Base-by-base conservation (phyloP, 257 asterid genomes). In the Jasminum sambac region DNA sequence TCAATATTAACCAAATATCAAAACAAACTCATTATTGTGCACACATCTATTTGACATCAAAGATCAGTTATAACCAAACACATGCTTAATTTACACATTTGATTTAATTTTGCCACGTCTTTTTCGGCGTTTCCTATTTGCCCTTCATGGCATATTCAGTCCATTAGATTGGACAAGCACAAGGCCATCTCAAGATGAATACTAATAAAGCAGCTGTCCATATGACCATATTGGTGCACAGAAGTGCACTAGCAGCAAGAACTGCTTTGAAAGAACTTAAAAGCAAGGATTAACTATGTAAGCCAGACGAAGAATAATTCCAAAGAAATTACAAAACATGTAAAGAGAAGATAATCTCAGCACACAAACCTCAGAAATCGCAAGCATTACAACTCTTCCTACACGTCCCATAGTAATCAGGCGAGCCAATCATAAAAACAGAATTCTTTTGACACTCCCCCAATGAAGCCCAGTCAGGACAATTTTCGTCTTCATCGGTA, bases 321-420 rank as follows among this genome's bases (percentile, higher is more conserved):
- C 13, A 14, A 34, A 67, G 43, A 68, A 68, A 26, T 34, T 24
- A 42, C 61, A 8, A 11, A 23, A 13, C 61, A 26, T 8, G 21
- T 6, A 21, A 61, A 72, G 46, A 50, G 25, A 58, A 17, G 19
- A 68, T 21, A 38, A 42, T 11, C 19, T 23, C 14, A 37, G 40
- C 19, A 11, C 34, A 40, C 40, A 25, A 38, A 24, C 41, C 23
- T 11, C 4, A 46, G 40, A 42, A n/a, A 52, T 72, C 67, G 52
- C 98, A 93, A 37, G 83, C 90, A 38, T 82, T 84, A 80, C 98
- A 93, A 61, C 98, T 93, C 89, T 86, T 93, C 85, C 95, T 85
- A 80, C 98, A 93, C 17, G 97, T 77, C 23, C 98, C 97, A 12
- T 84, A 86, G 72, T 93, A 90, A 77, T 93, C 98, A 66, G 92